phyloP scores from a whole-genome alignment of 75 land plant genomes.

The Pinus albicaulis region DNA sequence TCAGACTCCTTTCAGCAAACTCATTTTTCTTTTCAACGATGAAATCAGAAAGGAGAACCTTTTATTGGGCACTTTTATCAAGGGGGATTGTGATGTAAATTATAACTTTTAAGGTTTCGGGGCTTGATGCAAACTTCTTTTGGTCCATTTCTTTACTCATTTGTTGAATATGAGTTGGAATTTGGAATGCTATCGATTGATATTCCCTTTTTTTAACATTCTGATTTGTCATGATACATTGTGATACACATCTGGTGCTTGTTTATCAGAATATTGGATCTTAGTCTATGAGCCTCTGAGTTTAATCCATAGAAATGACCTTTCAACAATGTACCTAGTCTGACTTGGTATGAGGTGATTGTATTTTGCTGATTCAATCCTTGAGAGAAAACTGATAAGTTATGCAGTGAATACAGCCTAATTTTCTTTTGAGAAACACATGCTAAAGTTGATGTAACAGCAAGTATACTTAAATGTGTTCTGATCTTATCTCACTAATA shows the following conservation, averaged over 20 bases:
- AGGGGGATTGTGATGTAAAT: background rate
- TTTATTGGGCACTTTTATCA: background rate
- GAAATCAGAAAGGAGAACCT: background rate
- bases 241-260: background rate
- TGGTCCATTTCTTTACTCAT: background rate
- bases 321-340: background rate
- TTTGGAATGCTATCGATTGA: background rate
- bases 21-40: background rate
- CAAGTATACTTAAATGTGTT: background rate
- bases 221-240: background rate
- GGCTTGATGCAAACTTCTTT: background rate
- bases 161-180: background rate
- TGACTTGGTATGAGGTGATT: background rate
- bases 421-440: background rate
- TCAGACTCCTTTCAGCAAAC: background rate
- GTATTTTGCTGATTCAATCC: background rate
- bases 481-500: background rate
- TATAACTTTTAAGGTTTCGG: background rate
- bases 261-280: background rate
- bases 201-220: background rate
- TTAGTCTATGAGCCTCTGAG: background rate
- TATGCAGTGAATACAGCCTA: background rate
- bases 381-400: background rate
- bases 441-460: background rate
- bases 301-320: background rate